phyloP scores from a whole-genome alignment of 768 basidiomycete species.

The Amanita pseudoporphyria region DNA sequence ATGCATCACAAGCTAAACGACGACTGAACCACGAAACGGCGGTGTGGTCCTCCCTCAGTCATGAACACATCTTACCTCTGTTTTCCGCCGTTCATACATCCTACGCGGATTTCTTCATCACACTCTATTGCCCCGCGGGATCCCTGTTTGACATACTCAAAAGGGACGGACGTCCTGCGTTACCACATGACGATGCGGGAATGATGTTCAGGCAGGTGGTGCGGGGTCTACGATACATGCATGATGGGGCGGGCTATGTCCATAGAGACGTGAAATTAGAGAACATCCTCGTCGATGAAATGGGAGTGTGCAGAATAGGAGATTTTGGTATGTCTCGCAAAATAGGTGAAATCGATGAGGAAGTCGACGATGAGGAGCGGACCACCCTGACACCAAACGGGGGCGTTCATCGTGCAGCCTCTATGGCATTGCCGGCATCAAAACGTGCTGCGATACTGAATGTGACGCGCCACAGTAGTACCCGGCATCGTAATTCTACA shows the following conservation, averaged over 20 bases:
- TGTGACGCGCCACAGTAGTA: slow-evolving; percentile 29
- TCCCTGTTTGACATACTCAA: slow-evolving; percentile 78
- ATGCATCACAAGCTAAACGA: slow-evolving; percentile 38
- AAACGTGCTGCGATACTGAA: slow-evolving; percentile 22
- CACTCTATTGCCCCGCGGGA: slow-evolving; percentile 75
- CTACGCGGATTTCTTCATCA: slow-evolving; percentile 73
- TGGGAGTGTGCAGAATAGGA: slow-evolving; percentile 73
- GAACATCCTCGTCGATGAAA: slow-evolving; percentile 89
- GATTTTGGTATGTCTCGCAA: slow-evolving; percentile 79
- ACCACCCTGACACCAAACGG: slow-evolving; percentile 10
- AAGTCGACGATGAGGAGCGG: slow-evolving; percentile 26
- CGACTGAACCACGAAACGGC: slow-evolving; percentile 61
- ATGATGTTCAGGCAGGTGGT: slow-evolving; percentile 86
- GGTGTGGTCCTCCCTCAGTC: slow-evolving; percentile 68
- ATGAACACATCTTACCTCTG: slow-evolving; percentile 83
- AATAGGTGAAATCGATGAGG: slow-evolving; percentile 40
- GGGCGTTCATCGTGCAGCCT: slow-evolving; percentile 30
- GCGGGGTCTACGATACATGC: slow-evolving; percentile 73
- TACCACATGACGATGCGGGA: slow-evolving; percentile 71
- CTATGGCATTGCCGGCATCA: slow-evolving; percentile 25
- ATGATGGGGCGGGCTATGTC: slow-evolving; percentile 65
- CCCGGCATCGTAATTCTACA: slow-evolving; percentile 43
- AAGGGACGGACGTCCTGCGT: slow-evolving; percentile 54
- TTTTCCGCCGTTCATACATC: slow-evolving; percentile 51
- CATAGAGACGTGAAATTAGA: slow-evolving; percentile 97